Percentiles rank a stretch among this genome's conserved stretches.
phyloP scores from a whole-genome alignment of 2,329 filamentous ascomycete species.

The Pseudocercospora crystallina region DNA sequence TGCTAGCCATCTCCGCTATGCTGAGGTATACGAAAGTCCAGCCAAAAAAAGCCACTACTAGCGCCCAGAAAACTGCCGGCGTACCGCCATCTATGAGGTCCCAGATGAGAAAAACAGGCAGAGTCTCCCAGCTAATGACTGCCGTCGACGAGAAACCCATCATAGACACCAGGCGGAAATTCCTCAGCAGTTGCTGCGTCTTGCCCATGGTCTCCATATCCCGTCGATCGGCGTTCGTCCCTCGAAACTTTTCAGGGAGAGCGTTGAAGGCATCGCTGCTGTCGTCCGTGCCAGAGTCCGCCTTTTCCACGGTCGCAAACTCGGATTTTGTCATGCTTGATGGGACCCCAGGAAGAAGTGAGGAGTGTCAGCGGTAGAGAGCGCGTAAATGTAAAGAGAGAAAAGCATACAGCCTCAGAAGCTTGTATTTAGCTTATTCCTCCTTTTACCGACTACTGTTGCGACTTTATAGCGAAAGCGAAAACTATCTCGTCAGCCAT shows the following conservation, averaged over 20 bases:
- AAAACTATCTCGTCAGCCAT: too few species aligned
- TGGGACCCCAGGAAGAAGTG: too few species aligned
- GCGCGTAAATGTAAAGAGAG: too few species aligned
- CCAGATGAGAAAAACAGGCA: background rate
- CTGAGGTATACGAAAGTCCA: constrained; percentile 36
- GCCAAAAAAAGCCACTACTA: constrained; percentile 35
- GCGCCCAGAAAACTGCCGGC: constrained; percentile 37
- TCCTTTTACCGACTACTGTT: too few species aligned
- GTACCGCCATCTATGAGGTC: constrained; percentile 27
- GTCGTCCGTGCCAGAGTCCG: too few species aligned
- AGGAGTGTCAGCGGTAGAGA: too few species aligned
- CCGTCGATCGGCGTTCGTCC: background rate
- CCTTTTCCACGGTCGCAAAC: too few species aligned
- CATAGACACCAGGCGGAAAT: constrained; percentile 26
- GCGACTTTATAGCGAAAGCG: too few species aligned
- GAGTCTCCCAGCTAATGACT: constrained; percentile 25
- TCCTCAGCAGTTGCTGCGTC: constrained; percentile 12
- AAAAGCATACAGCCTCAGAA: too few species aligned
- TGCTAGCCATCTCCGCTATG: constrained; percentile 35
- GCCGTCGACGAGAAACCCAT: constrained; percentile 25
- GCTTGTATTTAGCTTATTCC: too few species aligned
- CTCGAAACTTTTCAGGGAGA: background rate
- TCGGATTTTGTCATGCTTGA: too few species aligned
- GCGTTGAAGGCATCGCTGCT: too few species aligned
- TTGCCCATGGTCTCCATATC: constrained; percentile 6